Evolutionary conservation across 208 protist genomes (phyloP).

Genomic region (Leishmania lainsoni): DNA sequence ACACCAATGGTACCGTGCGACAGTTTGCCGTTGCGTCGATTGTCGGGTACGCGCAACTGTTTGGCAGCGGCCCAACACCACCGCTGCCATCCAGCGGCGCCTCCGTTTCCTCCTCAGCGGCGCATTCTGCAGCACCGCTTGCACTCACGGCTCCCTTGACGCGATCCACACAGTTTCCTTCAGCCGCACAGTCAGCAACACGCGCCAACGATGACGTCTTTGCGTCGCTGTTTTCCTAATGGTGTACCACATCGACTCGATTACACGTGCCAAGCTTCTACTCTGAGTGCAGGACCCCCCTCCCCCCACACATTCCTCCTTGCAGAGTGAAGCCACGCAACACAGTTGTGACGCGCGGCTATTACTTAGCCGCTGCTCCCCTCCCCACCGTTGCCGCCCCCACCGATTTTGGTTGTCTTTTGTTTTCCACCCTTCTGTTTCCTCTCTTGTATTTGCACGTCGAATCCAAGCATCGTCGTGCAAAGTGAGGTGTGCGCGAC

Average conservation of each 20-base stretch:
- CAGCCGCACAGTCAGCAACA: neutral
- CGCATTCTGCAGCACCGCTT: neutral
- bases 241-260: neutral
- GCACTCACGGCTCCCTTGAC: neutral
- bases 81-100: neutral
- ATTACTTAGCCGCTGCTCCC: neutral
- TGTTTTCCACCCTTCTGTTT: neutral
- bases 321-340: neutral
- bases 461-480: neutral
- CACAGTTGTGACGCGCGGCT: neutral
- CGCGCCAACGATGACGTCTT: neutral
- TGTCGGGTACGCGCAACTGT: conserved; percentile 23
- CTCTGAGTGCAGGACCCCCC: neutral
- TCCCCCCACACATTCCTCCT: neutral
- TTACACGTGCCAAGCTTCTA: neutral
- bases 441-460: neutral
- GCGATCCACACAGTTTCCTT: neutral
- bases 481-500: neutral
- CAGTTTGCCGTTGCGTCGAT: conserved; percentile 34
- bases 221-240: conserved; percentile 7
- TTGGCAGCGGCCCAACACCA: neutral
- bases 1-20: conserved; percentile 24
- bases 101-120: neutral
- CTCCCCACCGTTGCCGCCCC: neutral
- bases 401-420: neutral